These are phyloP conservation scores for Neohortaea acidophila DNA, from an alignment of 495 filamentous ascomycete species.

Conservation along the genomic window DNA sequence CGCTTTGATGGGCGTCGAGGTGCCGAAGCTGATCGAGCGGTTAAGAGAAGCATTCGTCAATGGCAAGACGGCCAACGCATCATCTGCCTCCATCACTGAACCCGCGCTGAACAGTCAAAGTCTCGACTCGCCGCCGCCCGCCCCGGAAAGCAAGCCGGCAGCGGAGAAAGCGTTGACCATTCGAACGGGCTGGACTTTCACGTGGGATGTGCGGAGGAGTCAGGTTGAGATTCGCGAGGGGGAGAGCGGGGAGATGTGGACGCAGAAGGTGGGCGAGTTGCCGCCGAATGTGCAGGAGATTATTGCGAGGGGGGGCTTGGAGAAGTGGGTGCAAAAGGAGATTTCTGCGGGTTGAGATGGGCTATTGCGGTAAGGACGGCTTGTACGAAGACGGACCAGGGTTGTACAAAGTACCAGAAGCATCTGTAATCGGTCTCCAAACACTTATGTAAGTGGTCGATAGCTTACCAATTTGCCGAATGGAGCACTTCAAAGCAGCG, in stretches of 20 bases:
- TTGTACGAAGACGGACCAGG: too few species aligned
- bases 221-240: constrained; percentile 59
- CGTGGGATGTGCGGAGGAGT: constrained; percentile 68
- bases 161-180: constrained; percentile 49
- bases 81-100: constrained; percentile 7
- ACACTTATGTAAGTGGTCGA: too few species aligned
- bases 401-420: too few species aligned
- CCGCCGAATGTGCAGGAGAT: constrained; percentile 65
- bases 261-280: constrained; percentile 66
- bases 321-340: constrained; percentile 70
- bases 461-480: too few species aligned
- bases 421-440: too few species aligned
- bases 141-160: constrained; percentile 18
- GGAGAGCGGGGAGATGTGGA: constrained; percentile 47
- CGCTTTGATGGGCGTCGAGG: constrained; percentile 68
- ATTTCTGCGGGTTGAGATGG: constrained; percentile 23
- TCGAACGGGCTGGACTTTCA: constrained; percentile 75
- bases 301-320: constrained; percentile 54
- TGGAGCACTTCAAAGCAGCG: too few species aligned
- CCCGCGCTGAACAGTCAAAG: constrained; percentile 28
- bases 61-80: constrained; percentile 1
- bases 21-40: constrained; percentile 54
- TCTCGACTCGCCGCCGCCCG: constrained; percentile 34
- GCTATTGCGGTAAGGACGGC: neutral
- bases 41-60: constrained; percentile 47